Conservation (phyloP, 176 grass and related monocot species). For the Phyllostachys edulis region DNA sequence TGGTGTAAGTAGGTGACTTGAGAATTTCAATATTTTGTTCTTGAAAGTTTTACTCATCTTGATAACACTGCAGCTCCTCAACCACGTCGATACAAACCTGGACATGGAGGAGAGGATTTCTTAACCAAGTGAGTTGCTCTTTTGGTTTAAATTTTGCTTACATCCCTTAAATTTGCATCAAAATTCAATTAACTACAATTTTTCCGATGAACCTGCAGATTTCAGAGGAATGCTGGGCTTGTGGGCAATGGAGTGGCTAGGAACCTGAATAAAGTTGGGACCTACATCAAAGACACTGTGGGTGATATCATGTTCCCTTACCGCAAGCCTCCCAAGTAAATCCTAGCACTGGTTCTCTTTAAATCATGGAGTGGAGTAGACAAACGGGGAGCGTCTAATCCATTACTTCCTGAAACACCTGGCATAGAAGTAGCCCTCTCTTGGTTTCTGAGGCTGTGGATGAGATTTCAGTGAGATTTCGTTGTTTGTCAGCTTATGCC, state of each 20-base stretch:
- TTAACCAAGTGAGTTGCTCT: constrained; percentile 54
- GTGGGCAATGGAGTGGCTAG: constrained; percentile 77
- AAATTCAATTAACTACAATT: not conserved
- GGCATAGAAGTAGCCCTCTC: not conserved
- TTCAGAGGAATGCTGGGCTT: constrained; percentile 74
- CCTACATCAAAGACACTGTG: constrained; percentile 75
- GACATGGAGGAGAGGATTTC: constrained; percentile 56
- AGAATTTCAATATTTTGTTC: not conserved
- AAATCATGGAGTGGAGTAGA: constrained; percentile 4
- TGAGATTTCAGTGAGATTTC: not conserved
- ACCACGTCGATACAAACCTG: constrained; percentile 39
- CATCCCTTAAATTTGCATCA: constrained; percentile 4
- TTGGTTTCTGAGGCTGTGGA: not conserved
- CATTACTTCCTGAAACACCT: not conserved
- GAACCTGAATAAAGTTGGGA: constrained; percentile 78
- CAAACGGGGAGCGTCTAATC: not conserved
- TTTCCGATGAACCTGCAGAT: constrained; percentile 51
- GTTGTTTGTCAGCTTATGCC: not conserved
- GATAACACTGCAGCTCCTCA: constrained; percentile 42
- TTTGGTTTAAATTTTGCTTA: constrained; percentile 20
- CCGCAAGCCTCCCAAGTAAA: constrained; percentile 82
- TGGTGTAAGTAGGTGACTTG: not conserved
- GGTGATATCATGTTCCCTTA: constrained; percentile 76
- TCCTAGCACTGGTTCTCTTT: not conserved
- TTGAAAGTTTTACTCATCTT: constrained; percentile 20